Evolutionary conservation across 257 asterid genomes (phyloP).

Genomic region (Nicotiana sylvestris): DNA sequence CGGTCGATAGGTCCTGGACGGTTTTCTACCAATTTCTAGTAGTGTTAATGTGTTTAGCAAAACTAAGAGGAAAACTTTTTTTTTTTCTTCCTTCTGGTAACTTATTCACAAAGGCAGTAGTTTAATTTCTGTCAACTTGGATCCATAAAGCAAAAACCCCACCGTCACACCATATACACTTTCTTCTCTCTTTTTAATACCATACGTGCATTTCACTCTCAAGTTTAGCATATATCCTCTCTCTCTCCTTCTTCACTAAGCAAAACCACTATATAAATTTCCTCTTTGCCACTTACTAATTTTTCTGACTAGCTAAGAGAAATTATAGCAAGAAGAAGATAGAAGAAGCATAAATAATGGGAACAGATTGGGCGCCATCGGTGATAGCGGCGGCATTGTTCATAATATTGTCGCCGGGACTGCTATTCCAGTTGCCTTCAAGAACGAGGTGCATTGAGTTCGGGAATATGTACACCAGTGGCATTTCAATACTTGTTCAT

Average conservation of each 20-base stretch:
- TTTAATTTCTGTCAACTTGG: constrained; percentile 7
- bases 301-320: neutral
- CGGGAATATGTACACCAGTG: constrained; percentile 93
- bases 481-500: constrained; percentile 73
- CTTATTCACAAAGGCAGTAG: constrained; percentile 13
- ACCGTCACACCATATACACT: constrained; percentile 32
- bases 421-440: constrained; percentile 87
- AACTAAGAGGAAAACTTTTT: too few species aligned
- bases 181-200: constrained; percentile 39
- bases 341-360: constrained; percentile 10
- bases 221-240: constrained; percentile 48
- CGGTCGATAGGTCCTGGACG: too few species aligned
- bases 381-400: constrained; percentile 85
- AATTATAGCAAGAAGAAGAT: neutral
- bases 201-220: constrained; percentile 30
- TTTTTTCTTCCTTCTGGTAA: neutral
- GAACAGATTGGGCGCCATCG: constrained; percentile 83
- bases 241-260: constrained; percentile 57
- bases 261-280: constrained; percentile 17
- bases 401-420: constrained; percentile 78
- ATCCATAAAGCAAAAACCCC: constrained; percentile 46
- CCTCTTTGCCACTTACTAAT: neutral
- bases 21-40: too few species aligned
- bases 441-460: constrained; percentile 69
- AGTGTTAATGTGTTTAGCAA: too few species aligned